Conservation (phyloP, 805 yeast species). For the Cephaloascus fragrans region DNA sequence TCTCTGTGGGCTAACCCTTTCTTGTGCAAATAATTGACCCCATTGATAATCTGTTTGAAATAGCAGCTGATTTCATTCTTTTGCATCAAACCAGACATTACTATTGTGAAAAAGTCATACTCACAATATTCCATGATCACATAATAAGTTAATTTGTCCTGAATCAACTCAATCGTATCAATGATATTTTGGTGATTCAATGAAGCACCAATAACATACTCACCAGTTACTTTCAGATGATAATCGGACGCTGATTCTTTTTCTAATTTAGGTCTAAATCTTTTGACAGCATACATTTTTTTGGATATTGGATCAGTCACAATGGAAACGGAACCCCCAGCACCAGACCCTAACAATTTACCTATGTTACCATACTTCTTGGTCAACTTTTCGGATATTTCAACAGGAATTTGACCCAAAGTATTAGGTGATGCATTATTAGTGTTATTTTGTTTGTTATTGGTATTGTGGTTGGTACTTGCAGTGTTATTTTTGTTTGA, state of each 20-base stretch:
- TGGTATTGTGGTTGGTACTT: neutral
- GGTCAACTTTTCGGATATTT: constrained; percentile 18
- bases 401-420: neutral
- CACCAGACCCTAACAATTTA: constrained; percentile 78
- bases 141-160: constrained; percentile 47
- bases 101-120: constrained; percentile 84
- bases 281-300: constrained; percentile 74
- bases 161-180: constrained; percentile 69
- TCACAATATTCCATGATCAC: constrained; percentile 93
- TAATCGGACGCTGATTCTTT: constrained; percentile 62
- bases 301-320: constrained; percentile 43
- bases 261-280: constrained; percentile 58
- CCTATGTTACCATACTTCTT: constrained; percentile 67
- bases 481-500: neutral
- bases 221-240: constrained; percentile 70
- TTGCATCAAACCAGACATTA: constrained; percentile 79
- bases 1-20: constrained; percentile 92
- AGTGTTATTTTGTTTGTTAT: constrained; percentile 1
- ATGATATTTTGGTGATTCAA: constrained; percentile 61
- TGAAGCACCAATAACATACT: constrained; percentile 72
- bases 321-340: constrained; percentile 87
- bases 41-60: constrained; percentile 70
- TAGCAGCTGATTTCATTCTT: constrained; percentile 67
- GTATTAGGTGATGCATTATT: neutral
- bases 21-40: constrained; percentile 66